phyloP scores from a whole-genome alignment of 139 green algal genomes.

The Asterochloris erici region DNA sequence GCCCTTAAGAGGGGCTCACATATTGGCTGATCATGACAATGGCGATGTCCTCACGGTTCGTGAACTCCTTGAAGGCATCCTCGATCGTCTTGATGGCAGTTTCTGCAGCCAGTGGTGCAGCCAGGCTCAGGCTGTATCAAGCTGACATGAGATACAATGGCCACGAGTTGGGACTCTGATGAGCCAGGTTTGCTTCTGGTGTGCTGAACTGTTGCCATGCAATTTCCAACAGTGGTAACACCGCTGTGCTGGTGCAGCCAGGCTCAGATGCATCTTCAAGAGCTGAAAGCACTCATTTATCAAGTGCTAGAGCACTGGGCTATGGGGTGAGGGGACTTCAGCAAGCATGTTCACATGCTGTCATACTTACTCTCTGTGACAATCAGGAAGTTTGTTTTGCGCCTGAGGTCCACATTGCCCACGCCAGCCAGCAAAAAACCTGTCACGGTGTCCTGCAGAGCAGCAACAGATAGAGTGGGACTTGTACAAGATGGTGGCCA shows the following conservation, averaged over 20 bases:
- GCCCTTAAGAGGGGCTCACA: constrained; percentile 21
- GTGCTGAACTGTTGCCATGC: no score
- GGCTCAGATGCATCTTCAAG: not conserved
- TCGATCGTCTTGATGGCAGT: constrained; percentile 86
- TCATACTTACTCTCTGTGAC: constrained; percentile 81
- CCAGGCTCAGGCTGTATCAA: no score
- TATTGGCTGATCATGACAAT: constrained; percentile 95
- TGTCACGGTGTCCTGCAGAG: constrained; percentile 91
- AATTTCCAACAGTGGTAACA: no score
- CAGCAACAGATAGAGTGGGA: not conserved
- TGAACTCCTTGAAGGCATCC: constrained; percentile 92
- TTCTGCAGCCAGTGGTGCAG: constrained; percentile 43
- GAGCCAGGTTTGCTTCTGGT: no score
- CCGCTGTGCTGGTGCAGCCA: not conserved
- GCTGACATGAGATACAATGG: no score
- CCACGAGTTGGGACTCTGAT: no score
- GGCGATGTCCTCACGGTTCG: constrained; percentile 85
- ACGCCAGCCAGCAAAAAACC: constrained; percentile 96
- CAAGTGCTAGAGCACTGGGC: not conserved
- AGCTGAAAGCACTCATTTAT: not conserved
- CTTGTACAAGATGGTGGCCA: not conserved
- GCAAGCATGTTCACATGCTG: not conserved
- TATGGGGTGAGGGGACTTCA: not conserved
- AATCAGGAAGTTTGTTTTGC: constrained; percentile 92
- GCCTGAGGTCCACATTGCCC: constrained; percentile 88